Evolutionary conservation across 2,329 filamentous ascomycete species (phyloP), one percentile per base, ranked within the genome.

Genomic region (Pseudomassariella vexata): DNA sequence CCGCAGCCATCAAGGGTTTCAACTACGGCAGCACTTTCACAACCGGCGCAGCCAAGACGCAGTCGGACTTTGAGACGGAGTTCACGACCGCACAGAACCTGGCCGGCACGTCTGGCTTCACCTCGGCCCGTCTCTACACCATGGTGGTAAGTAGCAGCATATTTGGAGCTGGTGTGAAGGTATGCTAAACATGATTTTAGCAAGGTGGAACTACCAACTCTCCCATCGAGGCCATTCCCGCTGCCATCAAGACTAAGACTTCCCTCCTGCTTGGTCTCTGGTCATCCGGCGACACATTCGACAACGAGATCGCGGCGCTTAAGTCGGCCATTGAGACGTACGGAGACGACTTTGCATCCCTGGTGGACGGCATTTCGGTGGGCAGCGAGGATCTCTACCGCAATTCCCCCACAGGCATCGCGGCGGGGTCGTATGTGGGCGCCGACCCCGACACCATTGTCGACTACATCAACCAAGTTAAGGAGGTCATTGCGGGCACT

Each of bases 331-430:
- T 89, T 43, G 44, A 59, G 29, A 66, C 77, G 50, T 88, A 87
- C 55, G 85, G 85, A 36, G 59, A 63, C 8, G 62, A 69, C 28
- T 78, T 94, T 48, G 70, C 71, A 23, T 64, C 69, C 35, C 65
- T 83, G 12, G 77, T 94, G 25, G 81, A 78, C 35, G 88, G 85
- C 56, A 90, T 94, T 60, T 89, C 85, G 1, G 77, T 94, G 32
- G 88, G 88, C 40, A 84, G 74, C 44, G 88, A 95, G 68, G 88
- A 95, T 56, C 71, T 92, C 25, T 92, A 92, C 70, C 82, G 85
- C 51, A 74, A 72, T 59, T 85, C 85, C 0, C 71, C 75, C n/a
- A 80, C 70, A 8, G 85, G 84, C 35, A 72, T 81, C 39, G 59
- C 66, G 31, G 76, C 77, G 50, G 60, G 75, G 1, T 74, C 77